Evolutionary conservation across 805 yeast genomes (phyloP).

Genomic region (Yamadazyma nakazawae): DNA sequence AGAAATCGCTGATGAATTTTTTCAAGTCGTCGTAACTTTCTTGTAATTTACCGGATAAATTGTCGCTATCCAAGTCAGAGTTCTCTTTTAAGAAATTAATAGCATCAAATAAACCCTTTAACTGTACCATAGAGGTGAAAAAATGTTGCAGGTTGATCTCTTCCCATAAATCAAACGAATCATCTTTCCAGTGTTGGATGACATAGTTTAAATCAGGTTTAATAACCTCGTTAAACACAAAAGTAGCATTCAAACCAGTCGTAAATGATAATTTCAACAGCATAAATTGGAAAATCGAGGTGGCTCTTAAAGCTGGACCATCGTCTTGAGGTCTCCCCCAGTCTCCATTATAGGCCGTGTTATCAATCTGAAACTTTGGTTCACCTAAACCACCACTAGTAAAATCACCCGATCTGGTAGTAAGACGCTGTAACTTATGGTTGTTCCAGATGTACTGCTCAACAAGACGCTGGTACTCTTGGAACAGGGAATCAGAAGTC

Average conservation of each 20-base stretch:
- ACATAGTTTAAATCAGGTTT: slow-evolving; percentile 71
- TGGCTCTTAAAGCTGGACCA: slow-evolving; percentile 83
- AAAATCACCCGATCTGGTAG: slow-evolving; percentile 49
- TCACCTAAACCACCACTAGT: slow-evolving; percentile 73
- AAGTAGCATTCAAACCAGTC: slow-evolving; percentile 18
- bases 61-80: slow-evolving; percentile 16
- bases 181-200: slow-evolving; percentile 53
- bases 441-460: slow-evolving; percentile 64
- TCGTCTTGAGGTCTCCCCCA: slow-evolving; percentile 98
- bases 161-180: slow-evolving; percentile 92
- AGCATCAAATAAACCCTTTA: slow-evolving; percentile 62
- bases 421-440: slow-evolving; percentile 56
- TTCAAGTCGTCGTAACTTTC: slow-evolving; percentile 32
- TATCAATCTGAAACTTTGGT: slow-evolving; percentile 77
- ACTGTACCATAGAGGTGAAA: slow-evolving; percentile 74
- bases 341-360: slow-evolving; percentile 52
- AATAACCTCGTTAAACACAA: slow-evolving; percentile 50
- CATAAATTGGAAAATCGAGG: slow-evolving; percentile 59
- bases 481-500: background rate
- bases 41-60: slow-evolving; percentile 27
- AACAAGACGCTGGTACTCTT: slow-evolving; percentile 23
- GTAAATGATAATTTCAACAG: slow-evolving; percentile 18
- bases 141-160: slow-evolving; percentile 74
- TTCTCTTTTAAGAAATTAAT: slow-evolving; percentile 29
- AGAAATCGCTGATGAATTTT: slow-evolving; percentile 35